Base-by-base conservation (phyloP, 2,329 filamentous ascomycete species). In the Hymenoscyphus scutula region DNA sequence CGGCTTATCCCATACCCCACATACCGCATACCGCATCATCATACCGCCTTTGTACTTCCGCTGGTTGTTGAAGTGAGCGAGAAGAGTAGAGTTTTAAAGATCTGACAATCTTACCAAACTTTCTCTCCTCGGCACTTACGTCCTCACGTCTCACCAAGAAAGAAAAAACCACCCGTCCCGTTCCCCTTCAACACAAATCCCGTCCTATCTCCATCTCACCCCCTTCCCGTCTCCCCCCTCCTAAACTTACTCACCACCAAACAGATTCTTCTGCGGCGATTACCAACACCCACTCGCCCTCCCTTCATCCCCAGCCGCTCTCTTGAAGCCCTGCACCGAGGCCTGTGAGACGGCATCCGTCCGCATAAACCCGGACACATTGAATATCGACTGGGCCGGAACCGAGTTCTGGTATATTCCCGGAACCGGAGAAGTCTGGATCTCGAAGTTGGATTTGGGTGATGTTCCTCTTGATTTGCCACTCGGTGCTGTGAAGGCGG, bases 251-350 rank as follows among this genome's bases (percentile, higher is more conserved):
- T 51, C 38, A 45, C 19, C 17, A 45, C 38, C 38, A 51, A 7
- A 23, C 45, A 54, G 53, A n/a, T 54, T 54, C 23, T 54, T 30
- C 53, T 54, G 53, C 53, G 53, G 53, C 53, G 29, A 54, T 32
- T 54, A 30, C 53, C 23, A 27, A 30, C 25, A 29, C 53, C 53
- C 53, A 5, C 25, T 32, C 17, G 53, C 13, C 13, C 25, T 54
- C 25, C 13, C 53, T 15, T 5, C 25, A 13, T 54, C 53, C 15
- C 17, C 54, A 32, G 34, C 55, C 10, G 41, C 55, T 19, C 2
- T 41, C 55, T 13, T 57, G 8, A 27, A 23, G 5, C 55, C 55
- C 32, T 57, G 55, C 19, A 27, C 23, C 55, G 55, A 32, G 15
- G 23, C 45, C 19, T 51, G 45, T 10, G 45, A 23, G 19, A 51